phyloP scores from a whole-genome alignment of 805 yeast species.

The Wickerhamomyces hampshirensis region DNA sequence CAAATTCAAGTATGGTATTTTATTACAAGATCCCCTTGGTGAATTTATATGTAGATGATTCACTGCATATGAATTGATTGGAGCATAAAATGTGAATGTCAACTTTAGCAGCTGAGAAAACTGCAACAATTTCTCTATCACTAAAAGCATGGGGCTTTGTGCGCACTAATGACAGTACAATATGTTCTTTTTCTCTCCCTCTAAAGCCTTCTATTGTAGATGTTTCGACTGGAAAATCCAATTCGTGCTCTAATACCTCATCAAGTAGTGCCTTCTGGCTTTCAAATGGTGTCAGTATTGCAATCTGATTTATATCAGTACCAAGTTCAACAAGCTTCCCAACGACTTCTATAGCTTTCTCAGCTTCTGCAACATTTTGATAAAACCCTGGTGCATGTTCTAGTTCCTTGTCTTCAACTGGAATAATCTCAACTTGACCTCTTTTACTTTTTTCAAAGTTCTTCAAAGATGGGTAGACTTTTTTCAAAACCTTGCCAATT shows the following conservation, averaged over 20 bases:
- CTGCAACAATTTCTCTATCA: background rate
- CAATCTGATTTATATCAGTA: slow-evolving; percentile 37
- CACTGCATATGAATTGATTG: background rate
- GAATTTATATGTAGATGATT: background rate
- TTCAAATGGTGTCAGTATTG: slow-evolving; percentile 36
- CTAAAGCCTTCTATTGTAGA: slow-evolving; percentile 6
- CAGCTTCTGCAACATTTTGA: slow-evolving; percentile 44
- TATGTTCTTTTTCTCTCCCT: slow-evolving; percentile 4
- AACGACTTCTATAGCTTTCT: slow-evolving; percentile 38
- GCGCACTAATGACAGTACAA: slow-evolving; percentile 6
- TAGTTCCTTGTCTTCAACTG: slow-evolving; percentile 29
- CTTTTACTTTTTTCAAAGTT: background rate
- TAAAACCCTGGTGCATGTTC: slow-evolving; percentile 22
- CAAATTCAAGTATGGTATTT: too few species aligned
- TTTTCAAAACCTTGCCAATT: background rate
- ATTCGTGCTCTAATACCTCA: slow-evolving; percentile 31
- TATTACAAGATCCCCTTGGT: background rate
- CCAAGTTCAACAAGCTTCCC: slow-evolving; percentile 38
- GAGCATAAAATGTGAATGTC: background rate
- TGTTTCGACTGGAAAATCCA: background rate
- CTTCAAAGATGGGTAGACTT: slow-evolving; percentile 1
- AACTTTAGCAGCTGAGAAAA: background rate
- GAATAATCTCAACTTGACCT: slow-evolving; percentile 25
- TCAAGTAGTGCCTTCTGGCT: slow-evolving; percentile 38
- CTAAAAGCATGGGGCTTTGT: background rate